Evolutionary conservation across 2,329 filamentous ascomycete species (phyloP), one percentile per base, ranked within the genome.

Genomic region (Aspergillus awamori): DNA sequence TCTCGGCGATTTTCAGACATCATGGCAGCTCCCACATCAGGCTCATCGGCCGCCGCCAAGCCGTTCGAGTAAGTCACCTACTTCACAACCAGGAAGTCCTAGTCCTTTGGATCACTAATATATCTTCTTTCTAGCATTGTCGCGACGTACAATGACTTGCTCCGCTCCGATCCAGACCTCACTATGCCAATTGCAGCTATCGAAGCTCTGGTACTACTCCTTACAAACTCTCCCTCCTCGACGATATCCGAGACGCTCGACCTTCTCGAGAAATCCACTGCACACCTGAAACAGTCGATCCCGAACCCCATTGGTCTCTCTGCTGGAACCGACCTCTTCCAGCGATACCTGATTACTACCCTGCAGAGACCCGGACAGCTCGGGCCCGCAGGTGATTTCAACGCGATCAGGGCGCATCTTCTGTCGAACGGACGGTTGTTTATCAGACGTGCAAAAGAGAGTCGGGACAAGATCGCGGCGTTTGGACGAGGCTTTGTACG

Each of bases 131-230:
- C 65, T 67, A 82, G 81, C 75, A 87, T 91, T 63, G 87, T 90
- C 68, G 78, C 82, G 59, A 86, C 86, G 51, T 91, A 91, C 80
- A 83, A 86, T 70, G 79, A 82, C 53, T 84, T 90, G 53, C 84
- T 91, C 62, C 73, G 73, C 61, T 83, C 85, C 55, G 93, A 98
- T 75, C 84, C 90, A 10, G 91, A 96, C 64, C 85, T 98, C 57
- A 97, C 94, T 38, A 97, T 97, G 87, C 93, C 95, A 65, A 91
- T 99, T 58, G 95, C 95, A 20, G 93, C 93, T 61, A 97, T 97
- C 74, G 92, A 96, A 80, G 89, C 93, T 28, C 85, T 99, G 62
- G 95, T 98, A 68, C 87, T 90, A 72, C 89, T 95, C 63, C 90
- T 98, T 62, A 89, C 89, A 72, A 85, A 90, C 65, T 90, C 89